These are phyloP conservation scores for Vitis hybrid DNA, from an alignment of 177 flowering plant genomes.

Conservation along the genomic window DNA sequence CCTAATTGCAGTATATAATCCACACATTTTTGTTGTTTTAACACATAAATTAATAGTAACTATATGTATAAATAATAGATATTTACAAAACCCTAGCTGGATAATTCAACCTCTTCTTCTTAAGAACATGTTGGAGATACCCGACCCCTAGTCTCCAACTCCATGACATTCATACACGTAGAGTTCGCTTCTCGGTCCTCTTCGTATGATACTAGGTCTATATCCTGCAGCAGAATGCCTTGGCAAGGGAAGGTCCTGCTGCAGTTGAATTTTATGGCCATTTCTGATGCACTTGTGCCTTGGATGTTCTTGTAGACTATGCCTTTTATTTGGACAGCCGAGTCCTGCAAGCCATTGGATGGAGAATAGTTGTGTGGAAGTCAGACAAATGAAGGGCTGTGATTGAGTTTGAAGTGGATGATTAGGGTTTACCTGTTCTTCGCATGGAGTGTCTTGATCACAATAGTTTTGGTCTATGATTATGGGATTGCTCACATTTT, in stretches of 20 bases:
- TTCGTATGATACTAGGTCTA: constrained; percentile 23
- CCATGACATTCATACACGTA: constrained; percentile 41
- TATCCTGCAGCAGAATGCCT: constrained; percentile 52
- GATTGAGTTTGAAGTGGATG: not conserved
- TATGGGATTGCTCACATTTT: constrained; percentile 67
- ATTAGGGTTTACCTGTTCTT: constrained; percentile 43
- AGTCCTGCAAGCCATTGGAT: constrained; percentile 29
- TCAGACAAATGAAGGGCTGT: not conserved
- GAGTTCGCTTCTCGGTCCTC: constrained; percentile 21
- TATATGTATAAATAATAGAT: no score
- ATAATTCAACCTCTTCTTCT: not conserved
- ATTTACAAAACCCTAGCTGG: not conserved
- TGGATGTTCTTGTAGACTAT: constrained; percentile 66
- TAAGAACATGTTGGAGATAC: no score
- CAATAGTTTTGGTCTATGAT: constrained; percentile 81
- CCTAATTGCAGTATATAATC: no score
- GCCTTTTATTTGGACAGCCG: constrained; percentile 74
- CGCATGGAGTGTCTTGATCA: constrained; percentile 59
- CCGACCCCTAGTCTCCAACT: no score
- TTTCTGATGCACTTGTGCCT: constrained; percentile 73
- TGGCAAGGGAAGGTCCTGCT: constrained; percentile 58
- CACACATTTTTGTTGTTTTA: no score
- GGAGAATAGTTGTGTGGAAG: not conserved
- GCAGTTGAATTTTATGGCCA: constrained; percentile 70
- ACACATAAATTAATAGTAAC: no score